These are phyloP conservation scores for Corchorus capsularis DNA, from an alignment of 345 rosid species.

Conservation along the genomic window DNA sequence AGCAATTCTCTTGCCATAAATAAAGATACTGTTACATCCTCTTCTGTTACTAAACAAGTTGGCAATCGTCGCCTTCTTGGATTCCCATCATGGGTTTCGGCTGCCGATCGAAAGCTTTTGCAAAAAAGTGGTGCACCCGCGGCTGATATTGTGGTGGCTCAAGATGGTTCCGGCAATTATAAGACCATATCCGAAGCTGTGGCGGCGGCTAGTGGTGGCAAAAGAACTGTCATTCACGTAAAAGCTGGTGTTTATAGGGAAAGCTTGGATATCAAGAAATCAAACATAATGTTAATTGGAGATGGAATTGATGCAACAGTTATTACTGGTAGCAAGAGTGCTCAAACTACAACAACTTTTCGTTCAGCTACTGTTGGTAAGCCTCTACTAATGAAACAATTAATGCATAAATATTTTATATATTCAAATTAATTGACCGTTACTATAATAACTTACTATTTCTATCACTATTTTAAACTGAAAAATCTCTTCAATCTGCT, in stretches of 20 bases:
- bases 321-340: conserved; percentile 57
- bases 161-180: conserved; percentile 79
- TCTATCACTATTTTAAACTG: background rate
- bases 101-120: conserved; percentile 60
- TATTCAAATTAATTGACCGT: background rate
- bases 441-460: background rate
- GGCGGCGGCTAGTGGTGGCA: conserved; percentile 44
- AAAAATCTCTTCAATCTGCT: background rate
- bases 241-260: conserved; percentile 75
- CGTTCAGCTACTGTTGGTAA: conserved; percentile 86
- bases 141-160: conserved; percentile 74
- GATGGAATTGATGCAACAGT: conserved; percentile 81
- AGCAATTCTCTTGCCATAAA: conserved; percentile 76
- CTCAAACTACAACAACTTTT: conserved; percentile 66
- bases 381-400: conserved; percentile 21
- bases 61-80: conserved; percentile 53
- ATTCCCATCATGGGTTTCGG: conserved; percentile 71
- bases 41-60: conserved; percentile 18
- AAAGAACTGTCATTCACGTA: conserved; percentile 67
- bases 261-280: conserved; percentile 56
- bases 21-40: conserved; percentile 31
- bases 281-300: conserved; percentile 74
- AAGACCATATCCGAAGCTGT: conserved; percentile 66
- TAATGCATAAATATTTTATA: background rate
- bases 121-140: conserved; percentile 26